Base-by-base conservation (phyloP, 352 stramenopile species). In the Pythium dissimile region DNA sequence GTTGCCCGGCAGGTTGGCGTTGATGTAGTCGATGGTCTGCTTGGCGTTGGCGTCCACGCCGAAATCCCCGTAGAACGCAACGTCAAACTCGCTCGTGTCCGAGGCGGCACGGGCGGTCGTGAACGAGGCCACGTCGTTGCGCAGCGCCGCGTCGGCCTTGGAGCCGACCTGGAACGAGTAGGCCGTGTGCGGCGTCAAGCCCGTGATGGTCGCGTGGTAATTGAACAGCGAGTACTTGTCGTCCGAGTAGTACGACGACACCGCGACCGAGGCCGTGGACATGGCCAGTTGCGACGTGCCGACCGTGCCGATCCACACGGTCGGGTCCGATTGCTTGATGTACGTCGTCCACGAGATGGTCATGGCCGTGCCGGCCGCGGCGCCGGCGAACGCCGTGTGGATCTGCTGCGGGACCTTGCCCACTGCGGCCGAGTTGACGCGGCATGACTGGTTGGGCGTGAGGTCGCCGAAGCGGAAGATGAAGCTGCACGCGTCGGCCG, bases 31-130 rank as follows among this genome's bases (percentile, higher is more conserved):
- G 38, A 82, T 69, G 1, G 73, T 86, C 8, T 52, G 43, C 6
- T 62, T 55, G 8, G 75, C 71, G 39, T 87, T 73, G 2, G 61
- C 26, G 24, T 67, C 69, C 0, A 77, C 72, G 35, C 80, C 80
- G 32, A 75, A 57, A 43, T 88, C 77, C 18, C 77, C 80, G 53
- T 86, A 88, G 24, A 90, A 61, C 1, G 71, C 58, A 30, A 86
- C 54, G 18, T 75, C 77, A 44, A 84, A 86, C 27, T 66, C 59
- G 30, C 26, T 63, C 5, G 59, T 21, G 46, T 80, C 70, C 42
- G 65, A 20, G 3, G 57, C 27, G 3, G 39, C 37, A 30, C 69
- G 54, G 1, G 72, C 72, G 13, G 77, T 87, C 43, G 64, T 77
- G 59, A 86, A 84, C n/a, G 59, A 62, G 11, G 34, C 32, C 31